phyloP scores from a whole-genome alignment of 192 early-diverging fungal genomes.

The Coemansia sp. region DNA sequence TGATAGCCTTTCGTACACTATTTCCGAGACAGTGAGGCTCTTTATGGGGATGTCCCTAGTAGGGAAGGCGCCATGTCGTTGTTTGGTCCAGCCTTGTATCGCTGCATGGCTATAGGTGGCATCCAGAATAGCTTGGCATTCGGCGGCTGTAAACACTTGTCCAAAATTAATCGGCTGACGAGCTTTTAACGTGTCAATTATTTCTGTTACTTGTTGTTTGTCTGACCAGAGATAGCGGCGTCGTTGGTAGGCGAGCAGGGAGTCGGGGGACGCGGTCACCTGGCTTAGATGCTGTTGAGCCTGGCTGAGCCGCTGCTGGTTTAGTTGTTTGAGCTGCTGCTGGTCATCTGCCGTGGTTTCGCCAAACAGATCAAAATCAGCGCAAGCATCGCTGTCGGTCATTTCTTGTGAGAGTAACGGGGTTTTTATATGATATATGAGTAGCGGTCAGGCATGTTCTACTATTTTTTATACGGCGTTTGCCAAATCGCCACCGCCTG shows the following conservation, averaged over 20 bases:
- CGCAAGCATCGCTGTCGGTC: background rate
- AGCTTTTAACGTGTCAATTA: constrained; percentile 11
- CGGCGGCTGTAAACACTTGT: constrained; percentile 1
- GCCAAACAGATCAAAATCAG: constrained; percentile 43
- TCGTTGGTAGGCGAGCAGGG: constrained; percentile 15
- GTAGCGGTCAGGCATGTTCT: too few relatives aligned
- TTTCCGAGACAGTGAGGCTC: background rate
- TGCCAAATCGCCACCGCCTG: too few relatives aligned
- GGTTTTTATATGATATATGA: too few relatives aligned
- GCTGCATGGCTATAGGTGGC: background rate
- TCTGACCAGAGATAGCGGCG: constrained; percentile 20
- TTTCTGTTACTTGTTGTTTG: constrained; percentile 1
- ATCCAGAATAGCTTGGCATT: constrained; percentile 32
- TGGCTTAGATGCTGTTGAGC: background rate
- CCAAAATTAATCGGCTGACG: constrained; percentile 25
- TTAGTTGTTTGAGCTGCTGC: background rate
- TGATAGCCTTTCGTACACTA: constrained; percentile 2
- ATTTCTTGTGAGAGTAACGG: constrained; percentile 6
- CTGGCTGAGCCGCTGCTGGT: background rate
- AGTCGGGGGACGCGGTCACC: background rate
- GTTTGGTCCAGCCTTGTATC: constrained; percentile 29
- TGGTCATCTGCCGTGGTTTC: constrained; percentile 33
- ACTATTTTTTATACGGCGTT: background rate
- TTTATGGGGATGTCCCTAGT: constrained; percentile 50
- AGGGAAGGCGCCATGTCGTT: constrained; percentile 54